Evolutionary conservation across 2,329 filamentous ascomycete genomes (phyloP), one percentile per base, ranked within the genome.

Genomic region (Alternaria rosae): DNA sequence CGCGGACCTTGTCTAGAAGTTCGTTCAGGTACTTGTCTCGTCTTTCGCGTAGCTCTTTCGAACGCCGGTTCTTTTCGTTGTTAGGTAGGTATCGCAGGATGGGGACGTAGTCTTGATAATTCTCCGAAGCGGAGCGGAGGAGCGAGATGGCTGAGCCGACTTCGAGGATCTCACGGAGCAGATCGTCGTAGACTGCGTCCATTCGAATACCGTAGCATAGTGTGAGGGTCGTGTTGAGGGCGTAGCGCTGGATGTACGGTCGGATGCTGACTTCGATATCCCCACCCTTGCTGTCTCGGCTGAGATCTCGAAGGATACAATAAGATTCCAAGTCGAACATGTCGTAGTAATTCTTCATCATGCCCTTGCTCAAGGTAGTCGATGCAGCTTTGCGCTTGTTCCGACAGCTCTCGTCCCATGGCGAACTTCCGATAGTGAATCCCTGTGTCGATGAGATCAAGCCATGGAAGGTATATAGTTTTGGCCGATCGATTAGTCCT

Each of bases 281-380:
- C 2, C 81, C 82, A 25, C 77, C 73, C 10, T 78, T 70, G 62
- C 81, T 83, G 62, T 86, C 84, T 10, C 74, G 75, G 0, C 79
- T 68, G 28, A 86, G 60, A 64, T 86, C 85, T 11, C 83, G 77
- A 0, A 85, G 67, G 35, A 86, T 84, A 57, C 83, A 84, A 60
- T 81, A 85, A 20, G 78, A 83, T 67, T 86, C 85, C 23, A 86
- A 69, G 65, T 86, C 84, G 61, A 86, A 84, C 84, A 86, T 86
- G 4, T 83, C 81, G 23, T 80, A 76, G 66, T 86, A 86, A 15
- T 77, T 81, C 55, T 80, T 79, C 71, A 86, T 77, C 5, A 82
- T 82, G 0, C 81, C 78, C 23, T 82, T 73, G 13, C 81, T 79
- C 1, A 86, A 71, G 0, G 84, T 83, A 2, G 80, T 82, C 1